A percentile compares a stretch with the other conserved stretches of the same genome.
Conservation (phyloP, 2,329 filamentous ascomycete species). For the Ophiocordyceps camponoti-rufipedis region DNA sequence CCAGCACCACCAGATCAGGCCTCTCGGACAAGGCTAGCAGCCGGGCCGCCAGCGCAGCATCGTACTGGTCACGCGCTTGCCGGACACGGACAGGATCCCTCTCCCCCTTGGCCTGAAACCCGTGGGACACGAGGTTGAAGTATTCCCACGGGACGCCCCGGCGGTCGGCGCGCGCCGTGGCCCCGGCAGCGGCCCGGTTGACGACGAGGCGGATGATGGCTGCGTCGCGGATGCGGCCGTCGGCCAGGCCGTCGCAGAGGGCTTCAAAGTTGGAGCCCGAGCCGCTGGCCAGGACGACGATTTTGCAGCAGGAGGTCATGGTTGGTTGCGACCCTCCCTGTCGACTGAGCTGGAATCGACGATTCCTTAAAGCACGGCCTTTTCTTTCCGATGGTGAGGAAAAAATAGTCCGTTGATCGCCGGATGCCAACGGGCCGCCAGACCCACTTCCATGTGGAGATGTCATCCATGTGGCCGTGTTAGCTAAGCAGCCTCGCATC, state of each 20-base stretch:
- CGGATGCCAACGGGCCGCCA: too few species aligned
- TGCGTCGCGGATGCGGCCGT: constrained; percentile 20
- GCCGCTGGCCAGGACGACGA: constrained; percentile 54
- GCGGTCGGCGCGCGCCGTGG: constrained; percentile 18
- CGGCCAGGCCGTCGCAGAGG: constrained; percentile 32
- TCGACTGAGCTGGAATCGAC: too few species aligned
- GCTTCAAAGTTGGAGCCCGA: constrained; percentile 67
- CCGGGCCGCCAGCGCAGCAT: constrained; percentile 52
- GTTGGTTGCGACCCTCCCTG: not conserved
- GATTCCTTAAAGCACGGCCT: too few species aligned
- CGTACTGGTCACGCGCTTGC: constrained; percentile 49
- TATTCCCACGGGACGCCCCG: constrained; percentile 46
- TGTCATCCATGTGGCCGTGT: too few species aligned
- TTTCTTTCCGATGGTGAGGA: too few species aligned
- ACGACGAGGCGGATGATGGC: constrained; percentile 28
- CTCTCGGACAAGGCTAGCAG: constrained; percentile 35
- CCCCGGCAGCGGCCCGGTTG: constrained; percentile 29
- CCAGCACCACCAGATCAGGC: constrained; percentile 62
- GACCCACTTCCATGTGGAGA: too few species aligned
- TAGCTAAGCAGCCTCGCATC: too few species aligned
- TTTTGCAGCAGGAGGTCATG: constrained; percentile 18
- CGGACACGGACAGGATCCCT: constrained; percentile 34
- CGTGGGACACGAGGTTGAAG: constrained; percentile 65
- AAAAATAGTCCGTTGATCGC: too few species aligned
- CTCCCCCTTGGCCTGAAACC: constrained; percentile 37